phyloP scores from a whole-genome alignment of 75 land plant species.

The Cupressus sempervirens region DNA sequence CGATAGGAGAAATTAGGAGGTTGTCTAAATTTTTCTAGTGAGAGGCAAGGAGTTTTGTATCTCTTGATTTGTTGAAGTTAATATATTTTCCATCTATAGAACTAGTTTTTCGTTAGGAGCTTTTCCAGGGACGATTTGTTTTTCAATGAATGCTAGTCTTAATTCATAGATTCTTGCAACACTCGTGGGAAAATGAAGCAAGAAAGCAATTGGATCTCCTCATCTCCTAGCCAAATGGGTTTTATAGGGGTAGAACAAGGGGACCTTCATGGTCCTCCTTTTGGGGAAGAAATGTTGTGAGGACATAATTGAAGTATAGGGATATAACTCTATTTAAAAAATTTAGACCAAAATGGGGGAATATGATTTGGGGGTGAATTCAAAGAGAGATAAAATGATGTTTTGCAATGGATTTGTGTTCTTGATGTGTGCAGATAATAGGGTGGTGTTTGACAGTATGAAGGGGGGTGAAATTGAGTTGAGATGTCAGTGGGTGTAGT shows the following conservation, averaged over 20 bases:
- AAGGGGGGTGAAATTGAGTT: background rate
- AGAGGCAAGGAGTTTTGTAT: too few relatives aligned
- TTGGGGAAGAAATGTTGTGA: background rate
- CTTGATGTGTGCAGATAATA: background rate
- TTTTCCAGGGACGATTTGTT: too few relatives aligned
- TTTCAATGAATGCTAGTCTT: too few relatives aligned
- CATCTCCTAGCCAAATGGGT: background rate
- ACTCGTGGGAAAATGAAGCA: background rate
- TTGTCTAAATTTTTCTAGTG: too few relatives aligned
- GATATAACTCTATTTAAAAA: background rate
- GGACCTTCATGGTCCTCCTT: background rate
- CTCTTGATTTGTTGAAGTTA: too few relatives aligned
- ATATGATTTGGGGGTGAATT: background rate
- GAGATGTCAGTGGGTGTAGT: background rate
- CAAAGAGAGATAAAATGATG: background rate
- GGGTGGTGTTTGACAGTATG: background rate
- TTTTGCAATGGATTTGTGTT: background rate
- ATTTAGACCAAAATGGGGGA: background rate
- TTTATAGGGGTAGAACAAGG: background rate
- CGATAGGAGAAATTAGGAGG: too few relatives aligned
- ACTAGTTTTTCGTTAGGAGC: too few relatives aligned
- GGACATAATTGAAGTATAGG: background rate
- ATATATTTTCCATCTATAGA: too few relatives aligned
- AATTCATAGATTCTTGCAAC: too few relatives aligned
- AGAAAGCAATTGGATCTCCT: background rate